Evolutionary conservation across 228 moss, liverwort and hornwort species (phyloP), one percentile per base, ranked within the genome.

Genomic region (Sphagnum fallax): DNA sequence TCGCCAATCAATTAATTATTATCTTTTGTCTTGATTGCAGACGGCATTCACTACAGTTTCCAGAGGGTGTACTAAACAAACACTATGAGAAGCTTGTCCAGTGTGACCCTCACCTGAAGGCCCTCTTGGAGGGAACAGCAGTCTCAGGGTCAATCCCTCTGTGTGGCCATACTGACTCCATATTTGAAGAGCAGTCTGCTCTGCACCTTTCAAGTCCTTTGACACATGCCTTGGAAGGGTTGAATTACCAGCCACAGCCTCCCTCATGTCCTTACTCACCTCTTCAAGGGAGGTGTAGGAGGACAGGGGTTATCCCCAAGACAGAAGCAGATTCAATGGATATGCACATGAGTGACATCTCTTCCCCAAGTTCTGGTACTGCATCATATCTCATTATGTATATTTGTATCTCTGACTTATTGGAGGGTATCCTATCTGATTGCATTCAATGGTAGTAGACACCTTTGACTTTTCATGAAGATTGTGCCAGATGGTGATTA

Each of bases 1-100:
- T 32, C 2, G 32, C 32, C 32, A 32, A 32, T 32, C 32, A 32
- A 32, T 32, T 32, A 32, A 32, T 32, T 32, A 32, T 32, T 32
- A 32, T 32, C 32, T 32, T 32, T 32, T 32, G 32, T 32, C 32
- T 2, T 32, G 2, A 5, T 65, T 52, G 53, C 87, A 98, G 97
- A 74, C 79, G 87, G 49, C 97, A 98, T 79, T 88, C 82, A 52
- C 71, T 98, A 79, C 91, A 92, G 72, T 98, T 98, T 62, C 93
- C 93, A 0, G 97, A 93, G 75, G 97, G 97, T 60, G 93, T 98
- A 49, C 69, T 98, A 60, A 98, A 98, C 72, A 85, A 89, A 10
- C 97, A 98, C 63, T 98, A 98, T 66, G 97, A 98, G 82, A 98
- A 98, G 83, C 69, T 98, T 67, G 83, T 98, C 53, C 97, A 98